Base-by-base conservation (phyloP, 805 yeast genomes). In the Cephaloascus albidus region DNA sequence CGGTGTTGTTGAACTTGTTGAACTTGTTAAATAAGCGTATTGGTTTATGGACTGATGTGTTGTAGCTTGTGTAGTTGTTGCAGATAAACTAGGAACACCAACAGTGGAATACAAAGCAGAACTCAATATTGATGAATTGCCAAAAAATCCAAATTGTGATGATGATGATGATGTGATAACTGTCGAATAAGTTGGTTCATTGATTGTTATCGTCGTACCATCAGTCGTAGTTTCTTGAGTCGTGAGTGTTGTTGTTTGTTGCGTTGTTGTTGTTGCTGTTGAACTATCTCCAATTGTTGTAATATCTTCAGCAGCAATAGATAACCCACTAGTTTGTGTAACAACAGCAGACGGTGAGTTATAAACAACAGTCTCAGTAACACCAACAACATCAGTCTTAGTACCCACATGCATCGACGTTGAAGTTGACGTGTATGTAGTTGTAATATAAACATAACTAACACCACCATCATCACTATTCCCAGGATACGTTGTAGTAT, bases 1-100 rank as follows among this genome's bases (percentile, higher is more conserved):
- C 10, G 45, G 28, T 8, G 39, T 8, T n/a, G 35, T 26, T 23
- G 40, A 6, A 23, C 10, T 12, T 12, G 28, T 23, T 6, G 28
- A 6, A 8, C 10, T 23, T 8, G 28, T 23, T 23, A 12, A 8
- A 23, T 23, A 23, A 23, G 28, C 28, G 28, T 23, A 23, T 23
- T 23, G 28, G 28, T 23, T 23, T 6, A 23, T 23, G 12, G 28
- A 23, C 12, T 6, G 12, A 6, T 8, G 12, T 8, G 28, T 12
- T 23, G 28, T 12, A 23, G 28, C 28, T 23, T 6, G 6, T 8
- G 28, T 8, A 23, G 28, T 23, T 8, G 28, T 8, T 23, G 28
- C 28, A 23, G 28, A 8, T 23, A 23, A 12, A 23, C 10, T 8
- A 8, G 28, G 28, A 23, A 23, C 28, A 23, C 6, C 12, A 8